These are phyloP conservation scores for Darksidea phi DNA, from an alignment of 495 filamentous ascomycete species.

Conservation along the genomic window DNA sequence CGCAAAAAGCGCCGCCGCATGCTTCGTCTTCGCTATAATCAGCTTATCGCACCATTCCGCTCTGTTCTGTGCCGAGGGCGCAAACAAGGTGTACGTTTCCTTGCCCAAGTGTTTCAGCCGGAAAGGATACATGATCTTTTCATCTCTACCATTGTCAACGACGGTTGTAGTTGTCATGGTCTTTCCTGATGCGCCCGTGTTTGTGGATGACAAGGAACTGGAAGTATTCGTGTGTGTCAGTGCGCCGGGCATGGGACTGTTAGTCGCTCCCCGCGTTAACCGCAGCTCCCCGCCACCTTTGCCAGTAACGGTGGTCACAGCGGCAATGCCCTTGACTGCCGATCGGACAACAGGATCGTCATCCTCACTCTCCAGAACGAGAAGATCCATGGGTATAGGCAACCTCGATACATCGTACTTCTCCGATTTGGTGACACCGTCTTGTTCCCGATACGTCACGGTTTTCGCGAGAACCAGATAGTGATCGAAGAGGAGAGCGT, in stretches of 20 bases:
- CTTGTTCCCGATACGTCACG: constrained; percentile 62
- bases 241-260: constrained; percentile 55
- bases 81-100: constrained; percentile 84
- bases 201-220: constrained; percentile 52
- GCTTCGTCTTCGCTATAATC: constrained; percentile 86
- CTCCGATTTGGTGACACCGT: constrained; percentile 68
- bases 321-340: constrained; percentile 70
- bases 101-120: constrained; percentile 95
- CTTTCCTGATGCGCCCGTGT: constrained; percentile 45
- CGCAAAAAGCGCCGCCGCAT: constrained; percentile 80
- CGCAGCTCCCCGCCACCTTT: constrained; percentile 48
- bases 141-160: constrained; percentile 60
- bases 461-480: constrained; percentile 91
- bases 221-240: constrained; percentile 66
- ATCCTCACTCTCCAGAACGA: constrained; percentile 85
- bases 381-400: constrained; percentile 94
- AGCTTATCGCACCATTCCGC: constrained; percentile 93
- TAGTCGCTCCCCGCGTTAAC: constrained; percentile 53
- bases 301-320: constrained; percentile 58
- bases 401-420: constrained; percentile 93
- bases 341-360: constrained; percentile 89
- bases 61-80: constrained; percentile 67
- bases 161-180: constrained; percentile 53
- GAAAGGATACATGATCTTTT: constrained; percentile 90
- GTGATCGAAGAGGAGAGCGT: constrained; percentile 92